Evolutionary conservation across 192 early-diverging fungal genomes (phyloP), one percentile per base, ranked within the genome.

Genomic region (Dissophora globulifera): DNA sequence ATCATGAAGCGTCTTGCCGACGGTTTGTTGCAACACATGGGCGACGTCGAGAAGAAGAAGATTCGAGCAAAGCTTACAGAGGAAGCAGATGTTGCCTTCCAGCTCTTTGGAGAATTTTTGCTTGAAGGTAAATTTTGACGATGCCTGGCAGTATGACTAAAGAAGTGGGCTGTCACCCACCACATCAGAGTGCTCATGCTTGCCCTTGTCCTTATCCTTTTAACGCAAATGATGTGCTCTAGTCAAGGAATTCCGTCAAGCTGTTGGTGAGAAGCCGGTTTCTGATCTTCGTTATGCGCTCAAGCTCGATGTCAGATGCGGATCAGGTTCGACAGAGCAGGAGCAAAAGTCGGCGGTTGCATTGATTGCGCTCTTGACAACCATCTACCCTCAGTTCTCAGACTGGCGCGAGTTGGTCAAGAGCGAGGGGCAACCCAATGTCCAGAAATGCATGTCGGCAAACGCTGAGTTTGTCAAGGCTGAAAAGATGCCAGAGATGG

Each of bases 31-130:
- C 79, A 94, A 49, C 90, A 94, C 53, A 95, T 91, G 86, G 82
- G 83, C 10, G 83, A 89, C 27, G 72, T 68, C 25, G 80, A 86
- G 48, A 76, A 67, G 58, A 92, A 91, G 31, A 78, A 91, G 29
- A 61, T 95, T 43, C 67, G 86, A 31, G 82, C 82, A 49, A 72
- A 68, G 12, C 81, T 90, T 13, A 90, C 94, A 1, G 80, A 85
- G 42, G 94, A 94, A 30, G 92, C 95, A 8, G 88, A 95, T 60
- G 82, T 90, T 17, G 94, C 95, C 15, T 96, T 96, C 79, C 88
- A 86, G 35, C 84, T 98, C 48, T 96, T 98, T 90, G 96, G 93
- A 27, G 95, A 97, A 81, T 97, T 98, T 70, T 62, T 97, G 31
- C 91, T 95, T 78, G 93, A 98, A 85, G 82, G 84, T 82, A 78